Evolutionary conservation across 2,329 filamentous ascomycete species (phyloP).

Genomic region (Apiospora kogelbergensis): DNA sequence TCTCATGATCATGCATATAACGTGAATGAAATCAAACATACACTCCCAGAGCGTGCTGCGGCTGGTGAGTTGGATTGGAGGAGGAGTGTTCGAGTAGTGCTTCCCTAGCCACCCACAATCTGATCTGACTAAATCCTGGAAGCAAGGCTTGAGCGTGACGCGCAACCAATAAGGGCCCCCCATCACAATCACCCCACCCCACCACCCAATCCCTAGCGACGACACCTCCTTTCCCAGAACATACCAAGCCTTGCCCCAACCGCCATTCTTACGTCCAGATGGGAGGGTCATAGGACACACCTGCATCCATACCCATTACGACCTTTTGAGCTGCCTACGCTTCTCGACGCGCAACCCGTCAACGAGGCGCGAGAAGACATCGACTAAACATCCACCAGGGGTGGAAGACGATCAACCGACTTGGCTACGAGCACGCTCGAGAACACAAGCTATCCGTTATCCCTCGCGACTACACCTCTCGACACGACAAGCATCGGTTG

Average conservation of each 20-base stretch:
- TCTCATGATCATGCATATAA: neutral
- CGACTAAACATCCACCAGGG: neutral
- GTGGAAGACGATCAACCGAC: neutral
- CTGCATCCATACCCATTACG: constrained; percentile 11
- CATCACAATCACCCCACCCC: neutral
- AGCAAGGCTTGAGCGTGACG: constrained; percentile 2
- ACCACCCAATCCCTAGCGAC: constrained; percentile 19
- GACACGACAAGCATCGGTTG: neutral
- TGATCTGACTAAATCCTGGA: neutral
- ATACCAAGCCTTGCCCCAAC: constrained; percentile 22
- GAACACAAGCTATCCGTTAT: neutral
- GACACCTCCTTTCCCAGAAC: constrained; percentile 25
- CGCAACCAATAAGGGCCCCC: constrained; percentile 5
- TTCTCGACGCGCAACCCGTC: constrained; percentile 1
- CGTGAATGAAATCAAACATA: neutral
- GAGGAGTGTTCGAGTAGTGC: neutral
- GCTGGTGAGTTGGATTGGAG: neutral
- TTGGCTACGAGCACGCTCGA: neutral
- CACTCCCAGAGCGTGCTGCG: neutral
- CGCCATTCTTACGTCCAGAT: constrained; percentile 11
- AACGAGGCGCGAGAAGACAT: neutral
- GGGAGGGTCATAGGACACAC: constrained; percentile 28
- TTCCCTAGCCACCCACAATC: neutral
- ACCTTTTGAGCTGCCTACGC: constrained; percentile 10
- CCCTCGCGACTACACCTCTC: neutral